phyloP scores from a whole-genome alignment of 768 basidiomycete genomes.

The Naganishia friedmannii region DNA sequence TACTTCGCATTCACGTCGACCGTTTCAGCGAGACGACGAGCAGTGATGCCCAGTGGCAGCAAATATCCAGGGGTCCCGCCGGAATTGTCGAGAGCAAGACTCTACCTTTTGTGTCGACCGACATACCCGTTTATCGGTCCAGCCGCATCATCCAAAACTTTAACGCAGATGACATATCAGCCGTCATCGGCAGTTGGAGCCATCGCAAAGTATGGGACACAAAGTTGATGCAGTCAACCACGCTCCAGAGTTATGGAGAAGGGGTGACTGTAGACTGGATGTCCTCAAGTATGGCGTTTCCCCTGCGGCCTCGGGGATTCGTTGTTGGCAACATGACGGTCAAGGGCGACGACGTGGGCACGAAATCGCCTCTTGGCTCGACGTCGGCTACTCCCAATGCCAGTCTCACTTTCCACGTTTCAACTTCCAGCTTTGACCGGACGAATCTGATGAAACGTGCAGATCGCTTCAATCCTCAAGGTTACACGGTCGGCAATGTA shows the following conservation, averaged over 20 bases:
- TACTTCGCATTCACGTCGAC: conserved; percentile 66
- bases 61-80: conserved; percentile 69
- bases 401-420: conserved; percentile 69
- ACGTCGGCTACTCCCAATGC: conserved; percentile 31
- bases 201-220: conserved; percentile 77
- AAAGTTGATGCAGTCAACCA: conserved; percentile 66
- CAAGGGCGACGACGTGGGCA: conserved; percentile 47
- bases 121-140: conserved; percentile 79
- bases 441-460: conserved; percentile 63
- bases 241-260: conserved; percentile 74
- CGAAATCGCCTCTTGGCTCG: conserved; percentile 45
- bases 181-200: conserved; percentile 66
- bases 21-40: conserved; percentile 55
- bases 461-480: conserved; percentile 72
- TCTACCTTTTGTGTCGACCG: conserved; percentile 71
- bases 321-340: conserved; percentile 74
- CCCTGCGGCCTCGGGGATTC: conserved; percentile 86
- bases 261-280: conserved; percentile 70
- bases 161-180: conserved; percentile 83
- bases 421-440: conserved; percentile 61
- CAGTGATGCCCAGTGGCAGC: conserved; percentile 59
- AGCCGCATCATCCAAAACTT: conserved; percentile 89
- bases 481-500: conserved; percentile 71
- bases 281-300: conserved; percentile 74
- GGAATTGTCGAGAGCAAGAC: conserved; percentile 71